Base-by-base conservation (phyloP, 179 eudicot species). In the Nepenthes alata region DNA sequence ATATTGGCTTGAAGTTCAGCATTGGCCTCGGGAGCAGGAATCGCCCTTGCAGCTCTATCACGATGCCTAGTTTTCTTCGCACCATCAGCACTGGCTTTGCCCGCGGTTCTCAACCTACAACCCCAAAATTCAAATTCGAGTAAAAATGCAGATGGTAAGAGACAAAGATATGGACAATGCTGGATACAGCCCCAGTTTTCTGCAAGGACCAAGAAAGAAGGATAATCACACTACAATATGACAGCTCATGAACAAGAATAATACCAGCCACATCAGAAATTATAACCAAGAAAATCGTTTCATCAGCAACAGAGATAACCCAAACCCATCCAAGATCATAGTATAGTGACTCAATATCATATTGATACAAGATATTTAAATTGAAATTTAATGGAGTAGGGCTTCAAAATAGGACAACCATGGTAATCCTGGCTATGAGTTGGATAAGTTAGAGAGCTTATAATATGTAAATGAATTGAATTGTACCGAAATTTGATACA, bases 1-100 rank as follows among this genome's bases (percentile, higher is more conserved):
- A 87, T 74, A 73, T 85, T 87, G 67, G 78, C 39, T 74, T 87
- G 95, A 66, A 87, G 74, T 80, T 87, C 95, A 0, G 90, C 91
- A 72, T 87, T 87, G 63, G 95, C 95, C 73, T 79, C 85, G 4
- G 83, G 95, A 64, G 88, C 91, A 77, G 95, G 86, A 59, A 87
- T 55, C 49, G 81, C 86, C 74, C 91, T 76, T 37, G 64, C 72
- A 55, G 60, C 65, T 66, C 91, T 72, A 59, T 85, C 91, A 61
- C 85, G 82, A 0, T 65, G 11, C 47, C 95, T 79, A 12, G 62
- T 60, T 78, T 78, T 87, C 83, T 78, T 82, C 15, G 61, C 69
- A 54, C 73, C 83, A 64, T 80, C 85, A 55, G 73, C 81, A 67
- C 68, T 72, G 61, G 71, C 50, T 75, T 73, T 87, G 47, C 67